These are phyloP conservation scores for Coprinopsis marcescibilis DNA, from an alignment of 768 basidiomycete genomes.

Conservation along the genomic window DNA sequence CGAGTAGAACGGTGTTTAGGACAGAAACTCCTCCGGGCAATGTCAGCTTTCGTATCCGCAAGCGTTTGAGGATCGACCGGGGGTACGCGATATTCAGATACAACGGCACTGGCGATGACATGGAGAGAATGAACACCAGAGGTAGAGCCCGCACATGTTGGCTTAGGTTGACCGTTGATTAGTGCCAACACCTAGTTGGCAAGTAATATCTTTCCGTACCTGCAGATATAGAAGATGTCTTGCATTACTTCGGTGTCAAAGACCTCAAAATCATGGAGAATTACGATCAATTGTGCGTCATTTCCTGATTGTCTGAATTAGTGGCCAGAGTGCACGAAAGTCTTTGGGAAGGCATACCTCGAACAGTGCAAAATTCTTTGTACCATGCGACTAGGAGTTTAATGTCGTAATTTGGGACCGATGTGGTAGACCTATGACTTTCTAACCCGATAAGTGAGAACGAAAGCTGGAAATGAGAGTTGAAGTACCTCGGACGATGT, in stretches of 20 bases:
- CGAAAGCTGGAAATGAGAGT: neutral
- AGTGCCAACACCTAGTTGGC: neutral
- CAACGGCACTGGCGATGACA: slow-evolving; percentile 54
- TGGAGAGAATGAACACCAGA: slow-evolving; percentile 56
- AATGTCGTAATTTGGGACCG: slow-evolving; percentile 60
- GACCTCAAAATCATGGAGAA: slow-evolving; percentile 73
- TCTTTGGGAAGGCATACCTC: slow-evolving; percentile 29
- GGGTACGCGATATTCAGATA: slow-evolving; percentile 59
- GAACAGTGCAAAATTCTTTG: slow-evolving; percentile 28
- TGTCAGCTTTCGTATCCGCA: slow-evolving; percentile 47
- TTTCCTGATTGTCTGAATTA: slow-evolving; percentile 6
- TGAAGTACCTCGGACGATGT: slow-evolving; percentile 19
- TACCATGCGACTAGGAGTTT: slow-evolving; percentile 58
- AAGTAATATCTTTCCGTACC: slow-evolving; percentile 32
- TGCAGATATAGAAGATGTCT: slow-evolving; percentile 69
- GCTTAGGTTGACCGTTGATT: slow-evolving; percentile 35
- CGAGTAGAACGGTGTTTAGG: slow-evolving; percentile 48
- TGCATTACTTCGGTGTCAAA: slow-evolving; percentile 57
- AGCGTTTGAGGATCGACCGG: slow-evolving; percentile 49
- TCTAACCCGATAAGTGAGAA: slow-evolving; percentile 20
- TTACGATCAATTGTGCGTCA: slow-evolving; percentile 39
- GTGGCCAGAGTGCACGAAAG: neutral
- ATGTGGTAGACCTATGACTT: slow-evolving; percentile 42
- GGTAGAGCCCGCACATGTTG: slow-evolving; percentile 48
- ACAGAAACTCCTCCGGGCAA: slow-evolving; percentile 44